Conservation (phyloP, 2,329 filamentous ascomycete genomes). For the Pseudovirgaria hyperparasitica region DNA sequence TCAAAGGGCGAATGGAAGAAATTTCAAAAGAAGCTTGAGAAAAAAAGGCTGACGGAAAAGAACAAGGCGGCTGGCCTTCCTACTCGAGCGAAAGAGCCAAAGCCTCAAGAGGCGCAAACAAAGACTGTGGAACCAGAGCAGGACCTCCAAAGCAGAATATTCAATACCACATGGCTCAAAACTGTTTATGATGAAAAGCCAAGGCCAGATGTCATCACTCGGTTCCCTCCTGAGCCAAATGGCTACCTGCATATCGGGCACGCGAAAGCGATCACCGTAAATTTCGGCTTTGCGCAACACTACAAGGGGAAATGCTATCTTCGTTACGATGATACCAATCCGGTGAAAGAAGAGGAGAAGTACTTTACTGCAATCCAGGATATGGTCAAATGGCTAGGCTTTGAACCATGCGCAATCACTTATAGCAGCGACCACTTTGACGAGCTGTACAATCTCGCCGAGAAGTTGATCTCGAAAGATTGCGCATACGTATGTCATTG, state of each 20-base stretch:
- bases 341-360: slow-evolving; percentile 78
- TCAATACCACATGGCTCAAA: slow-evolving; percentile 37
- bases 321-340: slow-evolving; percentile 91
- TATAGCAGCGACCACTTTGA: slow-evolving; percentile 88
- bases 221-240: slow-evolving; percentile 56
- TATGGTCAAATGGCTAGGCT: slow-evolving; percentile 76
- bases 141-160: too few relatives aligned
- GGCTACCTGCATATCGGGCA: slow-evolving; percentile 90
- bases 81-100: too few relatives aligned
- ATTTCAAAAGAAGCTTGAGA: too few relatives aligned
- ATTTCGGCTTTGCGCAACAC: slow-evolving; percentile 84
- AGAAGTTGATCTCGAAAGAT: slow-evolving; percentile 63
- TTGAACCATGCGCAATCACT: slow-evolving; percentile 66
- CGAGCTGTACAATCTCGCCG: slow-evolving; percentile 73
- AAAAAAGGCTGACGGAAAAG: too few relatives aligned
- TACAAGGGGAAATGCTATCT: slow-evolving; percentile 68
- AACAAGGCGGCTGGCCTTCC: too few relatives aligned
- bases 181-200: slow-evolving; percentile 38
- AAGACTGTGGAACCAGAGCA: too few relatives aligned
- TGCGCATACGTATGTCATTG: slow-evolving; percentile 79
- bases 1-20: too few relatives aligned
- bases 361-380: slow-evolving; percentile 87
- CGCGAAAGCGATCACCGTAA: slow-evolving; percentile 88
- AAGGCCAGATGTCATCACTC: slow-evolving; percentile 31
- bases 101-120: too few relatives aligned